phyloP scores from a whole-genome alignment of 805 yeast species.

The Clavispora phyllophila region DNA sequence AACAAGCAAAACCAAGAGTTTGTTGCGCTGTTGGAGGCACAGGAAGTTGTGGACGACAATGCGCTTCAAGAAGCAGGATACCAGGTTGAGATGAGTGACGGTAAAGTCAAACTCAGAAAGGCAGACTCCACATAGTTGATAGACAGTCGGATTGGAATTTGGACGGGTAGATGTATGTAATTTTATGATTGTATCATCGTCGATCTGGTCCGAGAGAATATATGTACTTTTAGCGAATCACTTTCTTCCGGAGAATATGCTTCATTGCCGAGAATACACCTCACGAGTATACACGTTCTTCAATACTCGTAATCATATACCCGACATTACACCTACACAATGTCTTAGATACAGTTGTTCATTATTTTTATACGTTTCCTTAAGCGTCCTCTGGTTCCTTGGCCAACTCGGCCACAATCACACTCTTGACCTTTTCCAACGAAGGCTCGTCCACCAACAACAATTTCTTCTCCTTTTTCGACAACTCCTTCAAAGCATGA shows the following conservation, averaged over 20 bases:
- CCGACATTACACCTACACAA: too few relatives aligned
- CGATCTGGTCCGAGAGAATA: too few relatives aligned
- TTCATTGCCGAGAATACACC: too few relatives aligned
- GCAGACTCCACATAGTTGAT: constrained; percentile 1
- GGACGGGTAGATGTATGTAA: too few relatives aligned
- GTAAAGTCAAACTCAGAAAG: constrained; percentile 56
- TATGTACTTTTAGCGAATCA: too few relatives aligned
- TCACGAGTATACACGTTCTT: too few relatives aligned
- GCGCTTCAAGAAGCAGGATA: constrained; percentile 67
- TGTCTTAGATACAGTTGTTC: neutral
- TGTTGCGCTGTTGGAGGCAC: constrained; percentile 74
- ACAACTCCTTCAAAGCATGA: constrained; percentile 70
- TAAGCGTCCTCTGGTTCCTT: constrained; percentile 12
- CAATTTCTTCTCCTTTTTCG: constrained; percentile 69
- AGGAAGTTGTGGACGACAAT: constrained; percentile 52
- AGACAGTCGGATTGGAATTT: too few relatives aligned
- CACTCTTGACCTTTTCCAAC: constrained; percentile 65
- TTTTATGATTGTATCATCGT: too few relatives aligned
- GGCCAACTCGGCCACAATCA: constrained; percentile 65
- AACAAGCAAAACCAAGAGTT: constrained; percentile 71
- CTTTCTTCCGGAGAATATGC: too few relatives aligned
- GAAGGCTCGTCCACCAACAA: constrained; percentile 67
- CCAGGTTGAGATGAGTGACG: constrained; percentile 67
- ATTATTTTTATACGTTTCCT: neutral
- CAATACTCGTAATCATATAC: too few relatives aligned